Conservation (phyloP, 148 eudicot species). For the Polygonum maritimum region DNA sequence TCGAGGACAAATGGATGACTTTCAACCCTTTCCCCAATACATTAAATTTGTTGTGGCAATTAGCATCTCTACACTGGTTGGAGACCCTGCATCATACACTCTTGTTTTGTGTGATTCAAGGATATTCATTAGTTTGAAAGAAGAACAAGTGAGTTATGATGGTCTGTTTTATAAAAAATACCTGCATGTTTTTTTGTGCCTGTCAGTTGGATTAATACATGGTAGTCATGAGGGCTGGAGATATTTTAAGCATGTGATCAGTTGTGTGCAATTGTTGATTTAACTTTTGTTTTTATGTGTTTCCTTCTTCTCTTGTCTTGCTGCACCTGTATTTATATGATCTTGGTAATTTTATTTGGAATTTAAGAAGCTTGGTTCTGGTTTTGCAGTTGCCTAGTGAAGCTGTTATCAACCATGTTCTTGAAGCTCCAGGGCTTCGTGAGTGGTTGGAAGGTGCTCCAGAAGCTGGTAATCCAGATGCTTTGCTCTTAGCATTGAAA, state of each 20-base stretch:
- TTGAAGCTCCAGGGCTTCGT: conserved; percentile 61
- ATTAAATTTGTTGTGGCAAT: too few species aligned
- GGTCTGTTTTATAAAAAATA: too few species aligned
- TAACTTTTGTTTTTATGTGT: background rate
- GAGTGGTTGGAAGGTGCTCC: conserved; percentile 84
- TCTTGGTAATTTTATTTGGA: background rate
- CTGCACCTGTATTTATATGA: background rate
- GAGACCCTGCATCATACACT: too few species aligned
- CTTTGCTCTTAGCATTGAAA: conserved; percentile 74
- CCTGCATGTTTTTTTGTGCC: too few species aligned
- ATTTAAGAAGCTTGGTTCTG: background rate
- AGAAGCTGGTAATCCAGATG: conserved; percentile 84
- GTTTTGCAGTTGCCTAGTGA: conserved; percentile 63
- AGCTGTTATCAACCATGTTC: conserved; percentile 47
- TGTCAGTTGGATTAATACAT: background rate
- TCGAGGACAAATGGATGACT: too few species aligned
- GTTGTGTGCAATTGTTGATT: background rate
- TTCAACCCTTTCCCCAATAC: too few species aligned
- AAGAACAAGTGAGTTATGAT: too few species aligned
- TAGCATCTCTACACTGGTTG: too few species aligned
- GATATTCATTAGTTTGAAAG: too few species aligned
- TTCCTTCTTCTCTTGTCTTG: background rate
- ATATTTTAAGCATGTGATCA: background rate
- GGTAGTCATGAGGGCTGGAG: background rate
- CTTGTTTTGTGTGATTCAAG: too few species aligned